A percentile compares a stretch with the other conserved stretches of the same genome.
phyloP scores from a whole-genome alignment of 2,329 filamentous ascomycete genomes.

The Orbilia oligospora region DNA sequence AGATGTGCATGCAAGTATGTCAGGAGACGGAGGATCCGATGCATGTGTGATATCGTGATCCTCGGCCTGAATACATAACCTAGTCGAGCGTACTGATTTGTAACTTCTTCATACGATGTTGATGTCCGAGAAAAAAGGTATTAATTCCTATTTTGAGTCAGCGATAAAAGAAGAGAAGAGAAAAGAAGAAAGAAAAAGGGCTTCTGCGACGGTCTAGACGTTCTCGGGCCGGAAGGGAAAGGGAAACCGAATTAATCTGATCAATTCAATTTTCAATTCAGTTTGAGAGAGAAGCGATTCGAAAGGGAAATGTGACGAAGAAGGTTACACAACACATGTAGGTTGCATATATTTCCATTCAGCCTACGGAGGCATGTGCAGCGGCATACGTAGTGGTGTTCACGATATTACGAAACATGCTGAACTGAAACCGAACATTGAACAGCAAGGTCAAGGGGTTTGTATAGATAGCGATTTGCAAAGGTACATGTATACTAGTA shows the following conservation, averaged over 20 bases:
- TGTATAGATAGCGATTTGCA: background rate
- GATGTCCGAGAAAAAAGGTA: background rate
- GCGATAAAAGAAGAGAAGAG: background rate
- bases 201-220: background rate
- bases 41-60: slow-evolving; percentile 8
- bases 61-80: background rate
- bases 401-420: background rate
- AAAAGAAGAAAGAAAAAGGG: too few species aligned
- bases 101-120: too few species aligned
- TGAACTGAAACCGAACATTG: background rate
- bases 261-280: too few species aligned
- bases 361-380: slow-evolving; percentile 37
- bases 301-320: slow-evolving; percentile 34
- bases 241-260: background rate
- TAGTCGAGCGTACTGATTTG: too few species aligned
- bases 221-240: background rate
- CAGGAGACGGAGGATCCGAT: slow-evolving; percentile 32
- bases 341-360: slow-evolving; percentile 51
- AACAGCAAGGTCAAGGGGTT: background rate
- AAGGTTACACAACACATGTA: slow-evolving; percentile 60
- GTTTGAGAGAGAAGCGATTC: background rate
- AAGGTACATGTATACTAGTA: too few species aligned
- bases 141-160: background rate
- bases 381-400: background rate
- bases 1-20: slow-evolving; percentile 30